These are phyloP conservation scores for Saccharomycopsis javanensis DNA, from an alignment of 805 yeast species.

Conservation along the genomic window DNA sequence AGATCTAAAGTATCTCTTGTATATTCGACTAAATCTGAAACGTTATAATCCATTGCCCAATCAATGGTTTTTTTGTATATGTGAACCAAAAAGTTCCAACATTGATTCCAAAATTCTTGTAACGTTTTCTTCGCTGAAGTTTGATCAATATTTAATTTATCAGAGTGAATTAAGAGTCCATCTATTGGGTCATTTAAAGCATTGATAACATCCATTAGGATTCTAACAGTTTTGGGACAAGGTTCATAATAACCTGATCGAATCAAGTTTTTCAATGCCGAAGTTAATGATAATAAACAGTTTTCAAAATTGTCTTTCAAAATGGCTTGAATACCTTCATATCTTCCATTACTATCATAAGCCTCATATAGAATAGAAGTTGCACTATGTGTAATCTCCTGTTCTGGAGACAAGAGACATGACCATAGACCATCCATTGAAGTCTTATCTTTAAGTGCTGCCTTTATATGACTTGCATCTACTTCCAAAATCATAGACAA, in stretches of 20 bases:
- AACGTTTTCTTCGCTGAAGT: slow-evolving; percentile 25
- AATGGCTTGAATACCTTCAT: slow-evolving; percentile 58
- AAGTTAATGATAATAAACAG: slow-evolving; percentile 41
- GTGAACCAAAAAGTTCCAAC: slow-evolving; percentile 67
- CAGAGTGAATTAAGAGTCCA: slow-evolving; percentile 39
- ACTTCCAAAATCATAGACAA: slow-evolving; percentile 34
- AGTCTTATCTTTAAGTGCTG: slow-evolving; percentile 32
- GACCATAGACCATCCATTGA: slow-evolving; percentile 64
- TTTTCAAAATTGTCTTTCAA: slow-evolving; percentile 35
- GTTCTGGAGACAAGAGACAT: slow-evolving; percentile 55
- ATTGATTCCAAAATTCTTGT: slow-evolving; percentile 48
- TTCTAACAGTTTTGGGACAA: slow-evolving; percentile 63
- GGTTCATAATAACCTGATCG: slow-evolving; percentile 52
- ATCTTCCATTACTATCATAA: slow-evolving; percentile 70
- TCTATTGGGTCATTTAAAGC: slow-evolving; percentile 56
- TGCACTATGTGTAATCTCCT: slow-evolving; percentile 53
- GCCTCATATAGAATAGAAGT: slow-evolving; percentile 65
- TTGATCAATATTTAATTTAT: slow-evolving; percentile 16
- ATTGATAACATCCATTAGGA: slow-evolving; percentile 61
- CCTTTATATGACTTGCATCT: slow-evolving; percentile 28
- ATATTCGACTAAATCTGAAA: slow-evolving; percentile 58
- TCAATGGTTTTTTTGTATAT: slow-evolving; percentile 54
- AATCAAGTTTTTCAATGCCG: slow-evolving; percentile 37
- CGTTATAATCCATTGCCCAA: slow-evolving; percentile 63
- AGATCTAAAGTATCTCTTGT: slow-evolving; percentile 81